Evolutionary conservation across 1,284 basidiomycete genomes (phyloP).

Genomic region (Rhodotorula sp.): DNA sequence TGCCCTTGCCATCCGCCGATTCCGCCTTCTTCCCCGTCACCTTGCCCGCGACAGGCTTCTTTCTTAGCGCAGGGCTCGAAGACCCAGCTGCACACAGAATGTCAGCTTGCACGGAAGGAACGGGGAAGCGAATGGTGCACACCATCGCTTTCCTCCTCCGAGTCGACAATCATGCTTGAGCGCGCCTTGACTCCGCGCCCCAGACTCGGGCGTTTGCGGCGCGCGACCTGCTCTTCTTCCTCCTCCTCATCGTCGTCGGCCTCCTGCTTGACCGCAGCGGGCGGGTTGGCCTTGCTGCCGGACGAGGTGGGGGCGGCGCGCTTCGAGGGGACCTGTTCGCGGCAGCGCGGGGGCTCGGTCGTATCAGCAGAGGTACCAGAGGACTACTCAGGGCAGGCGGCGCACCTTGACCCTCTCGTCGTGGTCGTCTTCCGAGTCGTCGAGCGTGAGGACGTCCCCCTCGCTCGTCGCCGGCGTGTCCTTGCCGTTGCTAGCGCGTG

Average conservation of each 20-base stretch:
- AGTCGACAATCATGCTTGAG: conserved; percentile 29
- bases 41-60: conserved; percentile 17
- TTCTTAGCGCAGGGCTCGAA: not conserved
- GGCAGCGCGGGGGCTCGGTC: too few species aligned
- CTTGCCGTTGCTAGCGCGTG: conserved; percentile 10
- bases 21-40: conserved; percentile 6
- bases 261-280: not conserved
- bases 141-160: conserved; percentile 43
- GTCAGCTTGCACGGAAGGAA: not conserved
- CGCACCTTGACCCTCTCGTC: conserved; percentile 27
- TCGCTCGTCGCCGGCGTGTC: conserved; percentile 16
- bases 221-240: conserved; percentile 18
- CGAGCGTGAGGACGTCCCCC: conserved; percentile 9
- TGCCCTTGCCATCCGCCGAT: too few species aligned
- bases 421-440: conserved; percentile 11
- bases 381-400: not conserved
- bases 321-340: conserved; percentile 23
- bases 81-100: not conserved
- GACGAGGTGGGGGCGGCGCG: not conserved
- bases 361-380: not conserved
- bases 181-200: conserved; percentile 5
- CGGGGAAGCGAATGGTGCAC: not conserved
- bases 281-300: not conserved
- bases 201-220: conserved; percentile 19
- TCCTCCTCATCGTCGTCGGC: conserved; percentile 20